Evolutionary conservation across 2,329 filamentous ascomycete species (phyloP), one percentile per base, ranked within the genome.

Genomic region (Dryadomyces quercus-mongolicae): DNA sequence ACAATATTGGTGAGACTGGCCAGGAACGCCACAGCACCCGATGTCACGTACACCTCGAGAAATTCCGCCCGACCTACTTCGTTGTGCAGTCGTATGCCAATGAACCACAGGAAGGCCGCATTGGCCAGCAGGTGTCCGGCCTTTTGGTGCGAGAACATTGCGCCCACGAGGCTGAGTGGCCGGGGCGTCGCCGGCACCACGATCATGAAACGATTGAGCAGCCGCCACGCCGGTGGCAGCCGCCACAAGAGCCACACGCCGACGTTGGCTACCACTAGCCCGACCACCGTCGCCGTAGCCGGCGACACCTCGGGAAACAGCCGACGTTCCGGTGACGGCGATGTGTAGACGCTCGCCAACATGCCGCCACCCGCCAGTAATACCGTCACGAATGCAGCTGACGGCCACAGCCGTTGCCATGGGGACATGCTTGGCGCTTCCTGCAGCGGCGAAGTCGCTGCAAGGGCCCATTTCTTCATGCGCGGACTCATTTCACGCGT

Each of bases 41-140:
- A 74, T 8, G 74, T 70, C 36, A 85, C 59, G 66, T 84, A 88
- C 36, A 87, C 68, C n/a, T 82, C 77, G 20, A 89, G 68, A 67
- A 89, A 88, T 54, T 78, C 74, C 15, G 77, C 83, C 12, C 85
- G 75, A 12, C 84, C 85, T 25, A 88, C 70, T 60, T 88, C 83
- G 57, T 88, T 82, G 67, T 88, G 84, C 38, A 88, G 71, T 1
- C 76, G 72, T 10, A 77, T 76, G 22, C 86, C 88, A 18, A 89
- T 72, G 62, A 87, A 71, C 71, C 75, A 84, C 5, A 92, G 71
- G 44, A 77, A 70, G 9, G 75, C 60, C 77, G 87, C 82, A 68
- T 92, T 92, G 45, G 74, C 64, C 22, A 73, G 56, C 42, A 87
- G 65, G 66, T 93, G 88, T 49, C 67, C 62, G 18, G 82, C 59